Base-by-base conservation (phyloP, 768 basidiomycete genomes). In the Saitozyma podzolica region DNA sequence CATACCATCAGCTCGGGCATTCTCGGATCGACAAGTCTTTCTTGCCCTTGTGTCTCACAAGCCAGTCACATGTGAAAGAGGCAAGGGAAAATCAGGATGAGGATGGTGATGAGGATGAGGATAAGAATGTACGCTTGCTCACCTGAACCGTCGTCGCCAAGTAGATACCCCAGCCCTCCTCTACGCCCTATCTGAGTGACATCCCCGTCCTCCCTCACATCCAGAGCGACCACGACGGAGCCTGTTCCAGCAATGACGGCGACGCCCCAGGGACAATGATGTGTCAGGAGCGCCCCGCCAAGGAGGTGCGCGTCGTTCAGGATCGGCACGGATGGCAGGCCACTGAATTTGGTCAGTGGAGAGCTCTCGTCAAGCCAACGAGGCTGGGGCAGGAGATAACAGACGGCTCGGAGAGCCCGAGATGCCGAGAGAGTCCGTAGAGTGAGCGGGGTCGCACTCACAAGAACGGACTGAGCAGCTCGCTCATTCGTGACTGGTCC, bases 241-340 rank as follows among this genome's bases (percentile, higher is more conserved):
- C 92, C 92, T 0, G 92, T 95, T 13, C 92, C 92, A 1, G 84
- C 87, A 62, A 94, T 88, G 55, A 87, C 87, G 3, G 87, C 84
- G 40, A 93, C 83, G 8, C 88, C 89, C 70, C 70, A 72, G 16
- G 58, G 59, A 61, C 85, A 82, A 13, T 81, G 76, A 72, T 87
- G 82, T 70, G 86, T 80, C 45, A 85, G 83, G 11, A 92, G 82
- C 6, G 92, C 90, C 0, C 90, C 86, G 9, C 90, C 89, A 50
- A 95, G 86, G 50, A 95, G 87, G 70, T 89, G 85, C 0, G 90
- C 89, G 75, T 95, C 92, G 77, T 94, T 93, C 48, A 87, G 83
- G 54, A 94, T 83, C 48, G 83, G 80, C 20, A 92, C 81, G 4
- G 81, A 75, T 8, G 84, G 82, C 17, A 29, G 16, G 8, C 48